Percentiles rank a stretch among this genome's conserved stretches.
Conservation (phyloP, 1,139 yeast species). For the Scheffersomyces stambukii region DNA sequence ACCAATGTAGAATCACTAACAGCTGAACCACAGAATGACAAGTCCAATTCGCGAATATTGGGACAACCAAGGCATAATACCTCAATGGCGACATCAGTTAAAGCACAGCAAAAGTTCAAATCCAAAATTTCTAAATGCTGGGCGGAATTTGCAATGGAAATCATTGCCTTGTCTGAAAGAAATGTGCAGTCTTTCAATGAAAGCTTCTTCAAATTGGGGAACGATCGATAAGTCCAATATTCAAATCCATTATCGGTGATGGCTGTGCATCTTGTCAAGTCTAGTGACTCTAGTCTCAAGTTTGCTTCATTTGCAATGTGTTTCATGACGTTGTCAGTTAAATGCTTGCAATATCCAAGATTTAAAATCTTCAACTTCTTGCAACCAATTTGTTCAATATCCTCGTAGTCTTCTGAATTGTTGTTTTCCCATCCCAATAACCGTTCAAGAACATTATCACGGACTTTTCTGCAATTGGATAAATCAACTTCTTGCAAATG, state of each 20-base stretch:
- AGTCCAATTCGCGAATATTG: constrained; percentile 45
- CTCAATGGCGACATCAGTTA: constrained; percentile 65
- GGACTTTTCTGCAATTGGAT: constrained; percentile 68
- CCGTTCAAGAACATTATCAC: constrained; percentile 66
- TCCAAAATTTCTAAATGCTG: constrained; percentile 53
- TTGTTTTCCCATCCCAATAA: constrained; percentile 51
- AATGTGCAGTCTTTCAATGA: constrained; percentile 71
- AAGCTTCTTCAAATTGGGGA: constrained; percentile 49
- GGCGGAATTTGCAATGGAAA: constrained; percentile 59
- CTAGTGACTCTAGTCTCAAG: too few relatives aligned
- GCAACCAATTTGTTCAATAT: too few relatives aligned
- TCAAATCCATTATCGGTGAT: constrained; percentile 72
- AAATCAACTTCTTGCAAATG: constrained; percentile 58
- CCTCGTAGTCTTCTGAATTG: too few relatives aligned
- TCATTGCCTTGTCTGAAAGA: constrained; percentile 60
- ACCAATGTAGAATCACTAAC: constrained; percentile 68
- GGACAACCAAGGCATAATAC: constrained; percentile 64
- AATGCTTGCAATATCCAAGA: constrained; percentile 68
- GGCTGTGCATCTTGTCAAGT: constrained; percentile 71
- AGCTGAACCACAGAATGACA: constrained; percentile 77
- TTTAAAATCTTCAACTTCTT: constrained; percentile 49
- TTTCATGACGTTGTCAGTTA: constrained; percentile 64
- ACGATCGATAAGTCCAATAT: too few relatives aligned
- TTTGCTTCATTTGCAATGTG: constrained; percentile 54
- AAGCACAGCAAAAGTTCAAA: constrained; percentile 70